Evolutionary conservation across 257 asterid genomes (phyloP).

Genomic region (Solanum arcanum): DNA sequence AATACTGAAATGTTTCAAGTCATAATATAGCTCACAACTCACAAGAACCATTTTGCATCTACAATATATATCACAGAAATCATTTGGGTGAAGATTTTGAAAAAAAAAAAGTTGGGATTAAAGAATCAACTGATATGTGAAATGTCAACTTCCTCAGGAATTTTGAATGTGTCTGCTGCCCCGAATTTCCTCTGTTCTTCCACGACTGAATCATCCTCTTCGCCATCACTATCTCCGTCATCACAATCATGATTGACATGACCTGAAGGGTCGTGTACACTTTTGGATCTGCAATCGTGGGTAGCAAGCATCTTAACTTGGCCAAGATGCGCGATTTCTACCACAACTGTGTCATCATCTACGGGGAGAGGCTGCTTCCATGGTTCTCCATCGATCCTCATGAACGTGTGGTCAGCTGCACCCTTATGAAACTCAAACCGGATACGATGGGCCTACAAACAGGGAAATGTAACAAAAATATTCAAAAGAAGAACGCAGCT

Average conservation of each 20-base stretch:
- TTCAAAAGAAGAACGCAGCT: background rate
- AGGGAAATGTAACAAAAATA: background rate
- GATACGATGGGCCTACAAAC: constrained; percentile 45
- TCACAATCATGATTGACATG: constrained; percentile 20
- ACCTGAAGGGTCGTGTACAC: constrained; percentile 42
- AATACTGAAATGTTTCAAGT: background rate
- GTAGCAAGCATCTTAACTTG: constrained; percentile 92
- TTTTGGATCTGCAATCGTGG: constrained; percentile 46
- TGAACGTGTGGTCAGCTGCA: constrained; percentile 56
- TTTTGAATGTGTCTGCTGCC: constrained; percentile 71
- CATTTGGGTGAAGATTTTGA: background rate
- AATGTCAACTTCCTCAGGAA: constrained; percentile 79
- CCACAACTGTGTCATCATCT: constrained; percentile 54
- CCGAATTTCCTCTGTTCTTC: constrained; percentile 76
- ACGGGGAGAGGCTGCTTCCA: constrained; percentile 86
- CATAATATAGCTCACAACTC: background rate
- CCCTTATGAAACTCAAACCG: constrained; percentile 70
- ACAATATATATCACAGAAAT: background rate
- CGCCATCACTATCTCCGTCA: constrained; percentile 54
- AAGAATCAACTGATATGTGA: constrained; percentile 49
- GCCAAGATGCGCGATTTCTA: constrained; percentile 59
- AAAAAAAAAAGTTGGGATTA: background rate
- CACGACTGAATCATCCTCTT: constrained; percentile 39
- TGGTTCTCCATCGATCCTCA: constrained; percentile 93
- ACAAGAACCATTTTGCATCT: background rate